Conservation (phyloP, 306 rosid genomes). For the Inga oerstediana region DNA sequence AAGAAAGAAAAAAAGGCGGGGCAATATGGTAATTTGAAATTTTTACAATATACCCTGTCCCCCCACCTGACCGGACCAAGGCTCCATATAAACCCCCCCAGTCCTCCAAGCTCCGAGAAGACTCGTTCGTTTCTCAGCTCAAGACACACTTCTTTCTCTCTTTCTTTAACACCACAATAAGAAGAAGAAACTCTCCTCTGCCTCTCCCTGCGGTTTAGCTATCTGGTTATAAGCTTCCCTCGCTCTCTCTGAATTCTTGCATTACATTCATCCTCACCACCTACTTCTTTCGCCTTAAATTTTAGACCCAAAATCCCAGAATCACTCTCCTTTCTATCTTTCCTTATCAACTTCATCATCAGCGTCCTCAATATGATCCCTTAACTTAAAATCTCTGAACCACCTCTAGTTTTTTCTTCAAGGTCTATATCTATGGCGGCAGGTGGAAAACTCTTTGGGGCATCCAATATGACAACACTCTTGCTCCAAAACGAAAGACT, state of each 20-base stretch:
- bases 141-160: constrained; percentile 29
- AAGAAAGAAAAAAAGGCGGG: constrained; percentile 16
- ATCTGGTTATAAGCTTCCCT: constrained; percentile 47
- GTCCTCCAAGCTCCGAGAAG: constrained; percentile 47
- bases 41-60: background rate
- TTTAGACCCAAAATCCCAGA: constrained; percentile 27
- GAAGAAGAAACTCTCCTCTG: constrained; percentile 7
- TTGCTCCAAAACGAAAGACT: constrained; percentile 54
- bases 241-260: constrained; percentile 55
- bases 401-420: background rate
- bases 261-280: constrained; percentile 50
- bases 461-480: constrained; percentile 49
- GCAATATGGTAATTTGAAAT: constrained; percentile 25
- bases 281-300: constrained; percentile 47
- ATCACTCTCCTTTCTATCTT: background rate
- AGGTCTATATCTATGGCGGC: constrained; percentile 17
- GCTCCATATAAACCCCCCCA: constrained; percentile 64
- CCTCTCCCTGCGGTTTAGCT: constrained; percentile 18
- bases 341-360: constrained; percentile 14
- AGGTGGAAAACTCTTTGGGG: constrained; percentile 50
- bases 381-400: constrained; percentile 2
- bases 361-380: constrained; percentile 10
- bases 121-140: constrained; percentile 40
- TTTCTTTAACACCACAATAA: background rate
- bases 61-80: constrained; percentile 33